These are phyloP conservation scores for Pyropia haitanensis DNA, from an alignment of 23 red algal genomes.

Conservation along the genomic window DNA sequence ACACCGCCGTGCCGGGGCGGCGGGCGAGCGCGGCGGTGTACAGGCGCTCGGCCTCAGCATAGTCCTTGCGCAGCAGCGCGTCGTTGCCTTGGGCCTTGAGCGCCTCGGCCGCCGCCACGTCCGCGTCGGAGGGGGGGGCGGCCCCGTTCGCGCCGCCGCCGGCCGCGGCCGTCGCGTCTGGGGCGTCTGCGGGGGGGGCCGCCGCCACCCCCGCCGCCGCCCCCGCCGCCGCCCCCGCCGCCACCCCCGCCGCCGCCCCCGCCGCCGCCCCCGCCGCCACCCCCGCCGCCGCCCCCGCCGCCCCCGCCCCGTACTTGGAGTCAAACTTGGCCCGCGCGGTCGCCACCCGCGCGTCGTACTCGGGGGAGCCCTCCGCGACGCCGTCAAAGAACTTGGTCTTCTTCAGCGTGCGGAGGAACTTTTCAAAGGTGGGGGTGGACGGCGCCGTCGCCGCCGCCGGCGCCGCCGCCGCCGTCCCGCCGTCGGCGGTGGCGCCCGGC, in stretches of 20 bases:
- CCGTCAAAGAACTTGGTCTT: slow-evolving; percentile 60
- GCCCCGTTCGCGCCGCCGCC: neutral
- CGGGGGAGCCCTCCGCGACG: slow-evolving; percentile 31
- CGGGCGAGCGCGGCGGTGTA: slow-evolving; percentile 45
- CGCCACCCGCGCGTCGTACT: slow-evolving; percentile 52
- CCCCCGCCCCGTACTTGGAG: slow-evolving; percentile 23
- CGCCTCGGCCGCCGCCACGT: slow-evolving; percentile 23
- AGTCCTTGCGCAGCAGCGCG: slow-evolving; percentile 31
- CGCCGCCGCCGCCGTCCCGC: neutral
- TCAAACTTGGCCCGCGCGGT: slow-evolving; percentile 61
- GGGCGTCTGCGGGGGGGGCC: neutral
- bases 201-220: too few species aligned
- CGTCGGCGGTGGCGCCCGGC: neutral
- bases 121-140: neutral
- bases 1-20: slow-evolving; percentile 53
- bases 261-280: neutral
- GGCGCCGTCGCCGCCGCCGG: neutral
- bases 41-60: slow-evolving; percentile 17
- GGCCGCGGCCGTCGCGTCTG: neutral
- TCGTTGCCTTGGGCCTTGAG: slow-evolving; percentile 59
- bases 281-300: neutral
- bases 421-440: slow-evolving; percentile 16
- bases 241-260: neutral
- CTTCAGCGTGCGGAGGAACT: slow-evolving; percentile 48
- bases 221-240: neutral